Evolutionary conservation across 179 eudicot species (phyloP).

Genomic region (Heliamphora pulchella): DNA sequence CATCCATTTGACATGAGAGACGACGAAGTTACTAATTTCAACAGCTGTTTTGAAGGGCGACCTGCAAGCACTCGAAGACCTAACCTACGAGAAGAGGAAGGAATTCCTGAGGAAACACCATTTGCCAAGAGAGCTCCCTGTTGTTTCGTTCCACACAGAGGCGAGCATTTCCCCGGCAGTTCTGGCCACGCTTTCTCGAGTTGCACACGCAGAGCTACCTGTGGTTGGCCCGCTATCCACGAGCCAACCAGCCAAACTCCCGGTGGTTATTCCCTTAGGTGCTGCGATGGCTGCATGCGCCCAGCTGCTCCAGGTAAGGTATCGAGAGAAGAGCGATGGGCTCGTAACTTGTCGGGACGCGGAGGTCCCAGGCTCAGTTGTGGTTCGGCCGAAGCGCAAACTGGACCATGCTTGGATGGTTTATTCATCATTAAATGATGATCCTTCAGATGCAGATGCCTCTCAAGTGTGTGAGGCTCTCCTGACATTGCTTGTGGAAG

Average conservation of each 20-base stretch:
- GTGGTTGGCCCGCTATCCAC: slow-evolving; percentile 27
- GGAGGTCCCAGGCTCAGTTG: slow-evolving; percentile 91
- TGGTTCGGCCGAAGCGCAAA: slow-evolving; percentile 69
- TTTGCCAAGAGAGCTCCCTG: slow-evolving; percentile 72
- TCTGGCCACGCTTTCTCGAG: slow-evolving; percentile 70
- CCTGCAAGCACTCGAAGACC: slow-evolving; percentile 83
- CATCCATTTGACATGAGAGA: background rate
- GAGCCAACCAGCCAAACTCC: slow-evolving; percentile 39
- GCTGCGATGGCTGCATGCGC: slow-evolving; percentile 92
- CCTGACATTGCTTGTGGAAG: slow-evolving; percentile 66
- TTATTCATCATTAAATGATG: slow-evolving; percentile 63
- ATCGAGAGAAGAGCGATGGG: slow-evolving; percentile 92
- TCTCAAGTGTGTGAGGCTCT: slow-evolving; percentile 93
- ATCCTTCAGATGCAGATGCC: slow-evolving; percentile 61
- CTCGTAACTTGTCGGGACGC: slow-evolving; percentile 93
- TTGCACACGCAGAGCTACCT: slow-evolving; percentile 78
- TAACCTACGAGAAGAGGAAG: slow-evolving; percentile 71
- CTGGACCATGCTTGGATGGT: slow-evolving; percentile 98
- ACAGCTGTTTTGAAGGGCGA: slow-evolving; percentile 58
- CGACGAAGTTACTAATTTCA: background rate
- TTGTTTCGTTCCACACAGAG: slow-evolving; percentile 85
- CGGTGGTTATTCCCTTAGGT: slow-evolving; percentile 77
- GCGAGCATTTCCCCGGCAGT: slow-evolving; percentile 80
- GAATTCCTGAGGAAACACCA: slow-evolving; percentile 60
- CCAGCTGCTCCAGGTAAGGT: slow-evolving; percentile 67